phyloP scores from a whole-genome alignment of 257 asterid species.

The Lithospermum erythrorhizon region DNA sequence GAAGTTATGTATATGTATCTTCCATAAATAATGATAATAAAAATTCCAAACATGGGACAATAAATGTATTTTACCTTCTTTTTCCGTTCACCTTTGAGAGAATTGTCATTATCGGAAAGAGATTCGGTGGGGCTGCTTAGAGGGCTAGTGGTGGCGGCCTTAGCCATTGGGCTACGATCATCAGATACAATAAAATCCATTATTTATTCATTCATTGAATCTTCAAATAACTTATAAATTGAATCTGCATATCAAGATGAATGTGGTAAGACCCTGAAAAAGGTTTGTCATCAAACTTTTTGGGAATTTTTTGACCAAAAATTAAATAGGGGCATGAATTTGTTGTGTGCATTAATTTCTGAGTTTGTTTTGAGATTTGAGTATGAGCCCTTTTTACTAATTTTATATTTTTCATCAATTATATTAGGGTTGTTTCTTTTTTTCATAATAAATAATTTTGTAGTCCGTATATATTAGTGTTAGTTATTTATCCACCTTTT shows the following conservation, averaged over 20 bases:
- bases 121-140: conserved; percentile 24
- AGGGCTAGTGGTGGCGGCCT: conserved; percentile 4
- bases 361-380: conserved; percentile 12
- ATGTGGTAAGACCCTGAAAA: too few relatives aligned
- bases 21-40: too few relatives aligned
- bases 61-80: conserved; percentile 36
- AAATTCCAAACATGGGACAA: background rate
- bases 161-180: background rate
- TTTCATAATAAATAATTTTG: too few relatives aligned
- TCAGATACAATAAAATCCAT: conserved; percentile 28
- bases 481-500: conserved; percentile 1
- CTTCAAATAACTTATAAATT: background rate
- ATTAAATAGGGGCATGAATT: conserved; percentile 8
- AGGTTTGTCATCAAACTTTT: background rate
- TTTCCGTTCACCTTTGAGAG: conserved; percentile 40
- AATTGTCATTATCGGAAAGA: conserved; percentile 24
- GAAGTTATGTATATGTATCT: background rate
- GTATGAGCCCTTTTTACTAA: conserved; percentile 21
- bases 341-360: conserved; percentile 32
- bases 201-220: conserved; percentile 15
- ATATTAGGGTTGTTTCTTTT: conserved; percentile 3
- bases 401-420: background rate
- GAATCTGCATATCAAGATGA: conserved; percentile 11
- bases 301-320: conserved; percentile 5
- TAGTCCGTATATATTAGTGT: too few relatives aligned